phyloP scores from a whole-genome alignment of 371 early-diverging fungal genomes.

The Amoeboaphelidium protococcarum region DNA sequence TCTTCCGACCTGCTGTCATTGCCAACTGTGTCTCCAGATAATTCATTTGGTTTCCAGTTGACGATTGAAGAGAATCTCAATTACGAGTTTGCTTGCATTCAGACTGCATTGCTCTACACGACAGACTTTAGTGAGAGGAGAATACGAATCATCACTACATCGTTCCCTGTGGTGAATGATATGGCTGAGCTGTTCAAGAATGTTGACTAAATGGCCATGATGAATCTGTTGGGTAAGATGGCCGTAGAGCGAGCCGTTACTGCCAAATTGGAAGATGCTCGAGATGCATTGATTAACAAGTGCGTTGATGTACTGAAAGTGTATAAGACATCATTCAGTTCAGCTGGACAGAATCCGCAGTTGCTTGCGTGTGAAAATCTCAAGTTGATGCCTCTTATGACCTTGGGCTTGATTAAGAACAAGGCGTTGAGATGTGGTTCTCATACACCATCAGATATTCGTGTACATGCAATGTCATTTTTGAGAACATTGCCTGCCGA shows the following conservation, averaged over 20 bases:
- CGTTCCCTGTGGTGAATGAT: slow-evolving; percentile 55
- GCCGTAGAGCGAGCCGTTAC: slow-evolving; percentile 53
- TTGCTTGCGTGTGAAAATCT: slow-evolving; percentile 56
- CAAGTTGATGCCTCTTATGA: slow-evolving; percentile 54
- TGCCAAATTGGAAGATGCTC: slow-evolving; percentile 73
- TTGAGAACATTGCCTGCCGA: slow-evolving; percentile 52
- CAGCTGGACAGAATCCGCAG: slow-evolving; percentile 43
- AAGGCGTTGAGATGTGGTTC: slow-evolving; percentile 13
- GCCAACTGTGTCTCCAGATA: slow-evolving; percentile 80
- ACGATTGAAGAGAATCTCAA: slow-evolving; percentile 57
- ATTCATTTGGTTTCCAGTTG: slow-evolving; percentile 73
- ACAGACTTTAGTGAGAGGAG: slow-evolving; percentile 47
- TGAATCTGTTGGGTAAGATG: slow-evolving; percentile 50
- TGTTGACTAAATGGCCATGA: slow-evolving; percentile 66
- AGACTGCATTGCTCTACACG: slow-evolving; percentile 85
- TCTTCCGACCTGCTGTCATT: slow-evolving; percentile 74
- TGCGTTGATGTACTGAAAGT: slow-evolving; percentile 51
- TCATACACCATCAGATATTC: slow-evolving; percentile 27
- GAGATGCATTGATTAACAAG: slow-evolving; percentile 74
- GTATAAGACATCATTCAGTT: slow-evolving; percentile 51
- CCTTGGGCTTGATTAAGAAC: slow-evolving; percentile 50
- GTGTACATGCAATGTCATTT: slow-evolving; percentile 22
- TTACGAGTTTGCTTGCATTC: slow-evolving; percentile 61
- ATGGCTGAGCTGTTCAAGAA: slow-evolving; percentile 49
- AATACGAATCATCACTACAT: slow-evolving; percentile 80